These are phyloP conservation scores for Fusarium albidum DNA, from an alignment of 2,329 filamentous ascomycete species.

Conservation along the genomic window DNA sequence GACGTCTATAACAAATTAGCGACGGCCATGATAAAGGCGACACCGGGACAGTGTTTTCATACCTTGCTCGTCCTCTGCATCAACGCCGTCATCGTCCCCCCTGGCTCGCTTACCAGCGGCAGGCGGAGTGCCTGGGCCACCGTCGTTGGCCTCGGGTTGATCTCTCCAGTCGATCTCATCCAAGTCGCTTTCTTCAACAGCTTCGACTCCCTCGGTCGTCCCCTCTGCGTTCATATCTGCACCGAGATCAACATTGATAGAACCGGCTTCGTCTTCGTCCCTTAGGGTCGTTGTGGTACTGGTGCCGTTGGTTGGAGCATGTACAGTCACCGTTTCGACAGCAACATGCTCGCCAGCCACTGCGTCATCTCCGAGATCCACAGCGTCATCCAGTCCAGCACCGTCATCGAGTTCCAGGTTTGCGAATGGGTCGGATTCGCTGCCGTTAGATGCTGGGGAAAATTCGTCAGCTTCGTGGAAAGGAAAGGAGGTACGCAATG, in stretches of 20 bases:
- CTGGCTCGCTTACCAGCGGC: constrained; percentile 41
- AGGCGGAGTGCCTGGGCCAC: constrained; percentile 26
- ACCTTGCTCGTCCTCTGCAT: constrained; percentile 47
- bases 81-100: constrained; percentile 40
- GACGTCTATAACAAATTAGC: constrained; percentile 51
- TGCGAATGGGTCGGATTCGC: constrained; percentile 38
- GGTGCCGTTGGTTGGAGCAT: constrained; percentile 33
- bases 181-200: constrained; percentile 31
- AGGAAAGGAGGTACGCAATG: constrained; percentile 33
- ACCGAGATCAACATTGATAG: constrained; percentile 35
- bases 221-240: constrained; percentile 32
- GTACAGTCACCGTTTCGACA: constrained; percentile 16
- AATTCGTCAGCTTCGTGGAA: constrained; percentile 38
- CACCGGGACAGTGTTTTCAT: neutral
- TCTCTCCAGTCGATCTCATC: constrained; percentile 45
- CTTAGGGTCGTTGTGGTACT: constrained; percentile 46
- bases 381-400: constrained; percentile 25
- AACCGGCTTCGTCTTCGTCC: constrained; percentile 43
- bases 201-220: constrained; percentile 30
- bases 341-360: constrained; percentile 26
- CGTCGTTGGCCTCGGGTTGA: constrained; percentile 36
- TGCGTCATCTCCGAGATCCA: constrained; percentile 25
- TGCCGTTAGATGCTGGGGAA: constrained; percentile 34
- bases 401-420: constrained; percentile 38
- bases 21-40: neutral